Conservation (phyloP, 805 yeast species). For the Metschnikowia continentalis region DNA sequence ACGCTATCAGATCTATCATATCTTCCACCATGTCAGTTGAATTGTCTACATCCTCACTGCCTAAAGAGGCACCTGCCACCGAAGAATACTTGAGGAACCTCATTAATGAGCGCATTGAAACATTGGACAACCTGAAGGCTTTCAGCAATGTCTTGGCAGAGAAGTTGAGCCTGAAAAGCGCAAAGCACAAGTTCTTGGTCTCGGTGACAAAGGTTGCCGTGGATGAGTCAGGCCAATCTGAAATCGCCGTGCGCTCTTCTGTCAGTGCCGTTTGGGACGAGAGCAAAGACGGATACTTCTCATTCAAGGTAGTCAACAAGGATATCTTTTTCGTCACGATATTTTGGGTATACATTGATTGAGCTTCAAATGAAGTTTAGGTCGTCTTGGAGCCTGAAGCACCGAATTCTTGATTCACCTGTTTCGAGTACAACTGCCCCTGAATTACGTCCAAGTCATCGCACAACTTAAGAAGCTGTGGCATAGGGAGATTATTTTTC, state of each 20-base stretch:
- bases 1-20: not conserved
- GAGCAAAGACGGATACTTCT: conserved; percentile 50
- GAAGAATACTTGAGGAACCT: conserved; percentile 5
- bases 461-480: conserved; percentile 7
- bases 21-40: conserved; percentile 9
- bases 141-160: conserved; percentile 31
- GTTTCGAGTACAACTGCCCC: conserved; percentile 6
- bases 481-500: conserved; percentile 1
- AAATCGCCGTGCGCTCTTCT: conserved; percentile 26
- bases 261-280: conserved; percentile 58
- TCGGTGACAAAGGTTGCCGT: conserved; percentile 36
- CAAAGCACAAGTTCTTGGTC: conserved; percentile 54
- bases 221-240: conserved; percentile 15
- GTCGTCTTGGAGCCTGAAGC: not conserved
- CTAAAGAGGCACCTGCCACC: conserved; percentile 13
- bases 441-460: conserved; percentile 15
- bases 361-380: not conserved
- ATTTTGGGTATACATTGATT: conserved; percentile 15
- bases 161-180: conserved; percentile 40
- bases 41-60: conserved; percentile 7
- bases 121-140: conserved; percentile 15
- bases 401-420: too few species aligned
- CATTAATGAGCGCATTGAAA: conserved; percentile 1
- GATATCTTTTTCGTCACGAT: conserved; percentile 20
- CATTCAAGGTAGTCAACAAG: conserved; percentile 26